phyloP scores from a whole-genome alignment of 495 filamentous ascomycete species.

The Aspergillus asperescens region DNA sequence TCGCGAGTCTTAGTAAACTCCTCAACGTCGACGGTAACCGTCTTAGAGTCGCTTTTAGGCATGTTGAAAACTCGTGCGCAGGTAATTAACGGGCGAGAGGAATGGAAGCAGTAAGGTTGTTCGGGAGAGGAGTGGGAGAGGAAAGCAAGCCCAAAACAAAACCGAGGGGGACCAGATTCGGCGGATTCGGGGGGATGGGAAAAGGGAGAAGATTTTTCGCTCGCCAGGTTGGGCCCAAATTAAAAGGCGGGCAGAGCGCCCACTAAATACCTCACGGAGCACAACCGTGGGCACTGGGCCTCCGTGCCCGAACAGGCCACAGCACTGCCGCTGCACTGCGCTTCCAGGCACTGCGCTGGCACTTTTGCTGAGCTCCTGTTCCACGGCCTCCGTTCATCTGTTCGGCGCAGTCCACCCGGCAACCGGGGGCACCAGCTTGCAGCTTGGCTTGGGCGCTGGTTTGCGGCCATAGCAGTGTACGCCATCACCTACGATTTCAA shows the following conservation, averaged over 20 bases:
- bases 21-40: slow-evolving; percentile 49
- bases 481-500: no score
- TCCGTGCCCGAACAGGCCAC: background rate
- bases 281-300: background rate
- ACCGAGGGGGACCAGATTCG: background rate
- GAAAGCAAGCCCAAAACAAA: slow-evolving; percentile 8
- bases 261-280: slow-evolving; percentile 5
- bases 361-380: background rate
- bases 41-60: slow-evolving; percentile 31
- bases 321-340: background rate
- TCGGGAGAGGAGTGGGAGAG: slow-evolving; percentile 5
- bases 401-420: no score
- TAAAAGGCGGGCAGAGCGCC: background rate
- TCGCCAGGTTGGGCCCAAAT: slow-evolving; percentile 18
- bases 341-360: no score
- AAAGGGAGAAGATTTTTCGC: slow-evolving; percentile 23
- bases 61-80: slow-evolving; percentile 18
- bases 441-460: no score
- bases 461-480: no score
- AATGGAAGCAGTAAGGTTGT: background rate
- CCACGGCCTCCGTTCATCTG: no score
- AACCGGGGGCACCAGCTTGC: no score
- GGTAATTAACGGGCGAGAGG: slow-evolving; percentile 3
- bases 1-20: slow-evolving; percentile 61
- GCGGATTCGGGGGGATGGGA: slow-evolving; percentile 10